Evolutionary conservation across 495 filamentous ascomycete species (phyloP).

Genomic region (Talaromyces thailandensis): DNA sequence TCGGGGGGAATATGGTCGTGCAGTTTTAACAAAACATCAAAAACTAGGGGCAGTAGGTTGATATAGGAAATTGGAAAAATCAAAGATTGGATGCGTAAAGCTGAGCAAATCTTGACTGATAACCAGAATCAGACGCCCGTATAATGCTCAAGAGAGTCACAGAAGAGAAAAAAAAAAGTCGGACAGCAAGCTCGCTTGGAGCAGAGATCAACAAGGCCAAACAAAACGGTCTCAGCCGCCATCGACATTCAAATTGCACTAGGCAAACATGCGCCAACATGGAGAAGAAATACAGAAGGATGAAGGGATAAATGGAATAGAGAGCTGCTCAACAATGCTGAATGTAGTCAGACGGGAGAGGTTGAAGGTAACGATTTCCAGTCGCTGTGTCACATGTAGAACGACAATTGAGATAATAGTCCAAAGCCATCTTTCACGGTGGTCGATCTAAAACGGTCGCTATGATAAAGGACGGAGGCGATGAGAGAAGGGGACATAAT

Average conservation of each 20-base stretch:
- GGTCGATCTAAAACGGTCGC: not conserved
- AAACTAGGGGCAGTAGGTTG: slow-evolving; percentile 6
- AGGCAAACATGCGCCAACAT: slow-evolving; percentile 9
- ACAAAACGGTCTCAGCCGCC: slow-evolving; percentile 4
- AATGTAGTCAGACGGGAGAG: not conserved
- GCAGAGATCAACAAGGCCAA: slow-evolving; percentile 18
- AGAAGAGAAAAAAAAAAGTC: slow-evolving; percentile 7
- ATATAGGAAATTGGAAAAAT: slow-evolving; percentile 17
- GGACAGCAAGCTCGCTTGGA: slow-evolving; percentile 5
- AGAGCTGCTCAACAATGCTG: slow-evolving; percentile 8
- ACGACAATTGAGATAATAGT: not conserved
- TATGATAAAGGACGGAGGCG: slow-evolving; percentile 7
- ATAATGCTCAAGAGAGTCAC: slow-evolving; percentile 23
- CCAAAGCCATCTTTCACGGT: not conserved
- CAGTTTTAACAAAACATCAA: slow-evolving; percentile 11
- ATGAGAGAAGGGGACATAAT: slow-evolving; percentile 10
- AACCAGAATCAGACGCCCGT: slow-evolving; percentile 38
- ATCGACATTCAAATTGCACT: not conserved
- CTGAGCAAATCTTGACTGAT: slow-evolving; percentile 30
- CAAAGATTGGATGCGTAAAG: slow-evolving; percentile 21
- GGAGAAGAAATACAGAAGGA: slow-evolving; percentile 13
- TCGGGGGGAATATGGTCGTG: slow-evolving; percentile 8
- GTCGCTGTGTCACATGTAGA: slow-evolving; percentile 1
- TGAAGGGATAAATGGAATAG: slow-evolving; percentile 18
- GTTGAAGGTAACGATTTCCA: not conserved